Base-by-base conservation (phyloP, 148 eudicot species). In the Oxyria digyna region DNA sequence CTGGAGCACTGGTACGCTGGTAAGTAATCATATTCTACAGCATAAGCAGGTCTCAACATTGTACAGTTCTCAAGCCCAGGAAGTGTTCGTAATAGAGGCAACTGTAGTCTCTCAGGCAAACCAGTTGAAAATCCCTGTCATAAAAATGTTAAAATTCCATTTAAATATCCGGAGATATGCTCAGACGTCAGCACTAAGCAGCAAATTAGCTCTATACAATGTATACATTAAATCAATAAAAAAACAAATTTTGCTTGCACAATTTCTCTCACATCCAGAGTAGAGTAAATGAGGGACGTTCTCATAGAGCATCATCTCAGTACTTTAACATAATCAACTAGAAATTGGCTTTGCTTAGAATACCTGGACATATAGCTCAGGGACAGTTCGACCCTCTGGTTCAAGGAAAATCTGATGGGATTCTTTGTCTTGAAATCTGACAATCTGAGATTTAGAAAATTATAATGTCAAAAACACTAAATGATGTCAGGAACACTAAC, bases 291-390 rank as follows among this genome's bases (percentile, higher is more conserved):
- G 4, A 24, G 62, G 62, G 15, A 52, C 23, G 33, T 13, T 12
- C 37, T 29, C 38, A 27, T 15, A 29, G 14, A 59, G 38, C 65
- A 59, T 31, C 65, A 29, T 26, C 17, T 29, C 38, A 63, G 67
- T 17, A 63, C 8, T 18, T 4, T 23, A 33, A 63, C 32, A 63
- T 14, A 33, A 23, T 54, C 31, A 54, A 12, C 62, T 54, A 24
- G 0, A 55, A 24, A 26, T 29, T 43, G 13, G n/a, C 6, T 55
- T 24, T 29, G 1, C 32, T 12, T 55, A 17, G 65, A 67, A 72
- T 73, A 94, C 99, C 99, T 94, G 99, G 71, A 91, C 97, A 83
- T 94, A 90, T 70, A 94, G 96, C 77, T 94, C 99, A 62, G 99
- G 99, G 35, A 94, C 99, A 75, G 72, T 79, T 67, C 99, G 85